Evolutionary conservation across 345 rosid species (phyloP).

Genomic region (Salix udensis): DNA sequence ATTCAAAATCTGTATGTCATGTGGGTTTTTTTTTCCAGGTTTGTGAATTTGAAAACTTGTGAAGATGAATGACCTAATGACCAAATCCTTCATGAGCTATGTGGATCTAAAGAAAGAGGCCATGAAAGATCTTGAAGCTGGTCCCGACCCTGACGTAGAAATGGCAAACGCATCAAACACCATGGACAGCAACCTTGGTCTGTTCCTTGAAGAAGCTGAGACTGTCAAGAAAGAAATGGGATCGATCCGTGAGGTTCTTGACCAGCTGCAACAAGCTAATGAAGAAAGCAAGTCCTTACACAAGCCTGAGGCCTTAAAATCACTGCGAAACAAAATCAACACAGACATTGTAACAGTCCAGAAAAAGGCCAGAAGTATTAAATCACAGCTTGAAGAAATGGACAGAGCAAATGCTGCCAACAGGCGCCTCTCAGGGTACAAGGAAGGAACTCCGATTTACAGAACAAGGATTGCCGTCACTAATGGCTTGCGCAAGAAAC

Average conservation of each 20-base stretch:
- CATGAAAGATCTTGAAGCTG: slow-evolving; percentile 86
- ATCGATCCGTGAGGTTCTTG: slow-evolving; percentile 55
- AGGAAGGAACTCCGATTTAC: slow-evolving; percentile 75
- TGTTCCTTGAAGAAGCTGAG: slow-evolving; percentile 91
- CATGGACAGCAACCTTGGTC: slow-evolving; percentile 63
- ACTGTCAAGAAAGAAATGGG: slow-evolving; percentile 77
- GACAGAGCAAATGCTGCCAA: slow-evolving; percentile 73
- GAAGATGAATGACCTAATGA: slow-evolving; percentile 93
- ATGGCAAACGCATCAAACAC: slow-evolving; percentile 44
- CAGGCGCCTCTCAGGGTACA: slow-evolving; percentile 69
- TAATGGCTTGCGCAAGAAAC: slow-evolving; percentile 70
- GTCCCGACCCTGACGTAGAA: slow-evolving; percentile 58
- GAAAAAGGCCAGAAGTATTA: slow-evolving; percentile 56
- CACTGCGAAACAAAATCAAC: slow-evolving; percentile 62
- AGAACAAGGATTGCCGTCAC: slow-evolving; percentile 77
- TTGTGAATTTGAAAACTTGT: background rate
- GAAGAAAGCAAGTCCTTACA: slow-evolving; percentile 83
- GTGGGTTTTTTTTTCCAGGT: slow-evolving; percentile 6
- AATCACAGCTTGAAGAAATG: slow-evolving; percentile 76
- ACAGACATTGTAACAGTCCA: slow-evolving; percentile 60
- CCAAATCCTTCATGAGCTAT: slow-evolving; percentile 87
- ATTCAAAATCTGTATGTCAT: background rate
- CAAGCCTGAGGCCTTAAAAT: slow-evolving; percentile 65
- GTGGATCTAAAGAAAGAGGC: slow-evolving; percentile 92
- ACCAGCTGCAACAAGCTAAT: slow-evolving; percentile 56